Conservation (phyloP, 805 yeast species). For the Yamadazyma endophytica region DNA sequence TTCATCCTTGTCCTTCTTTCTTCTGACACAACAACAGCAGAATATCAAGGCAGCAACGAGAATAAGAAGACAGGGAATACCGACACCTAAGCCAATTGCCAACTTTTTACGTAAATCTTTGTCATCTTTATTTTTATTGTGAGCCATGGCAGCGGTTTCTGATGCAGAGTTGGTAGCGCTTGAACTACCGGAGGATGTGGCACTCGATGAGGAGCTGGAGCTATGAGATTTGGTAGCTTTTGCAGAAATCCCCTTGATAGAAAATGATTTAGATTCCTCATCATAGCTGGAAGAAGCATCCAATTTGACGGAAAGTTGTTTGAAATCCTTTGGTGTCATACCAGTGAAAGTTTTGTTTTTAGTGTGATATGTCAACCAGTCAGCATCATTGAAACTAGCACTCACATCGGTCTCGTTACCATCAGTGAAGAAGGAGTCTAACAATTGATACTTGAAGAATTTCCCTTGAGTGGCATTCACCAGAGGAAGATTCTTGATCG, state of each 20-base stretch:
- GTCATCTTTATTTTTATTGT: constrained; percentile 1
- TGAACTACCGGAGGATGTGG: constrained; percentile 23
- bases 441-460: constrained; percentile 54
- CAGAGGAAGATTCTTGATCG: constrained; percentile 46
- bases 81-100: constrained; percentile 92
- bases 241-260: constrained; percentile 47
- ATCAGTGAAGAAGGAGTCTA: constrained; percentile 55
- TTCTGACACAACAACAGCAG: constrained; percentile 48
- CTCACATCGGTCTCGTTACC: constrained; percentile 44
- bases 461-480: constrained; percentile 67
- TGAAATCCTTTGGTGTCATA: constrained; percentile 39
- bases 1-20: constrained; percentile 17
- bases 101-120: constrained; percentile 40
- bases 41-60: constrained; percentile 47
- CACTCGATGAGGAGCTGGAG: constrained; percentile 23
- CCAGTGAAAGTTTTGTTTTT: constrained; percentile 69
- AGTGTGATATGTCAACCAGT: constrained; percentile 65
- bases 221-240: constrained; percentile 16
- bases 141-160: constrained; percentile 12
- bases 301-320: constrained; percentile 18
- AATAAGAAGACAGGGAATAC: constrained; percentile 59
- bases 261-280: constrained; percentile 38
- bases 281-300: constrained; percentile 26
- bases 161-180: constrained; percentile 14
- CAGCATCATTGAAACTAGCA: constrained; percentile 34